Evolutionary conservation across 2,329 filamentous ascomycete genomes (phyloP).

Genomic region (Exophiala mesophila): DNA sequence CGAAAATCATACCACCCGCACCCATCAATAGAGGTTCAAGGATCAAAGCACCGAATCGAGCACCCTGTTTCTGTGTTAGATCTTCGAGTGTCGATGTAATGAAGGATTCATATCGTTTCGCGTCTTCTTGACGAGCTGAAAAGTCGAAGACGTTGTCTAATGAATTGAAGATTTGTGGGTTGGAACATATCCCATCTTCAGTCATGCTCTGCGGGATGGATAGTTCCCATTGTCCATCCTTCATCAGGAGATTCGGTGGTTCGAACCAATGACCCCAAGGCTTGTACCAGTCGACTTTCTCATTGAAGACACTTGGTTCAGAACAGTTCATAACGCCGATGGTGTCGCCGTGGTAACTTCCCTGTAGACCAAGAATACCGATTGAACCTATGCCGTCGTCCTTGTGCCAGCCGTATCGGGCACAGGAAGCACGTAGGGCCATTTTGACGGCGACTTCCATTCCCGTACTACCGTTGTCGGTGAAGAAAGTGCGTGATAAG

Average conservation of each 20-base stretch:
- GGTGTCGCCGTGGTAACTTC: constrained; percentile 81
- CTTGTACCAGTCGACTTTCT: constrained; percentile 81
- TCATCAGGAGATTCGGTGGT: constrained; percentile 66
- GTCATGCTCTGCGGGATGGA: constrained; percentile 14
- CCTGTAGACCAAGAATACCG: constrained; percentile 68
- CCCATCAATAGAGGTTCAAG: constrained; percentile 77
- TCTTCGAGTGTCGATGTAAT: constrained; percentile 53
- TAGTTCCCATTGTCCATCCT: constrained; percentile 56
- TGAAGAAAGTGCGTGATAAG: constrained; percentile 69
- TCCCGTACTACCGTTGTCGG: constrained; percentile 78
- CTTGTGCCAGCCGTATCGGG: constrained; percentile 59
- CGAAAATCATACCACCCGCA: constrained; percentile 78
- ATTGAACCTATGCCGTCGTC: constrained; percentile 52
- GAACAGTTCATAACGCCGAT: constrained; percentile 84
- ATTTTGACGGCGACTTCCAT: constrained; percentile 83
- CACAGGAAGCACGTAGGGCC: constrained; percentile 65
- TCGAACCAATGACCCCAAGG: constrained; percentile 78
- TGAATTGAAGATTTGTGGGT: constrained; percentile 42
- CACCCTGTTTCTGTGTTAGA: constrained; percentile 52
- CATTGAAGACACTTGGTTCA: constrained; percentile 71
- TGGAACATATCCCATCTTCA: neutral
- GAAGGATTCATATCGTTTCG: constrained; percentile 54
- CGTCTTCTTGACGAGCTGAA: constrained; percentile 43
- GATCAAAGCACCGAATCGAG: constrained; percentile 70
- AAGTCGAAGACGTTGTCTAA: constrained; percentile 60